Base-by-base conservation (phyloP, 2,329 filamentous ascomycete genomes). In the Colletotrichum eremochloae region DNA sequence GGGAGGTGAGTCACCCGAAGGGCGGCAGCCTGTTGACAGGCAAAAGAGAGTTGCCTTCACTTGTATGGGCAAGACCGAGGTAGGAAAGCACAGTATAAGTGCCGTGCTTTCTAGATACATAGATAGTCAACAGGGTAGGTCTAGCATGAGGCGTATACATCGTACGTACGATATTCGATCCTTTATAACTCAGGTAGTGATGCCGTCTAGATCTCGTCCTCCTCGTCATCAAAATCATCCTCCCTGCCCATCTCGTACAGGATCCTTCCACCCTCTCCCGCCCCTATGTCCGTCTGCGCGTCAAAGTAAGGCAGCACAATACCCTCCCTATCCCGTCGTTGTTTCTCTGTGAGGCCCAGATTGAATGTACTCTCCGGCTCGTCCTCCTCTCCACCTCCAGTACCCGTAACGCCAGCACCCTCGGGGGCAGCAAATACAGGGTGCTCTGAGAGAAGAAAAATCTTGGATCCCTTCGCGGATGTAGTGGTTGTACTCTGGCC, bases 301-400 rank as follows among this genome's bases (percentile, higher is more conserved):
- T 99, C 96, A 82, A 97, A 98, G 81, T 99, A 98, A 20, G 96
- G 96, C 81, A 98, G 81, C 52, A 98, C 93, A 11, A 99, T 94
- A 0, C 93, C 94, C 77, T 98, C 96, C 36, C 96, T 86, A 63
- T 97, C 96, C 75, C 88, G 87, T 76, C 93, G 89, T 84, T 99
- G 96, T 84, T 96, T 95, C 71, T 97, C 96, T 24, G 96, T 98
- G 71, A 99, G 84, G 0, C 92, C 92, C 5, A 99, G 83, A 75
- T 93, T 92, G 79, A 99, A 99, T 0, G 96, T 97, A 12, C 93
- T 92, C 76, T 90, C 89, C 5, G 89, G 88, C 71, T 90, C 86
- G 36, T 88, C 87, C 1, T 80, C 87, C 1, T 78, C 83, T 0
- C 75, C 80, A 5, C 77, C 80, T 2, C 78, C 83, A 1, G 78